phyloP scores from a whole-genome alignment of 2,329 filamentous ascomycete species.

The Epicoccum nigrum region DNA sequence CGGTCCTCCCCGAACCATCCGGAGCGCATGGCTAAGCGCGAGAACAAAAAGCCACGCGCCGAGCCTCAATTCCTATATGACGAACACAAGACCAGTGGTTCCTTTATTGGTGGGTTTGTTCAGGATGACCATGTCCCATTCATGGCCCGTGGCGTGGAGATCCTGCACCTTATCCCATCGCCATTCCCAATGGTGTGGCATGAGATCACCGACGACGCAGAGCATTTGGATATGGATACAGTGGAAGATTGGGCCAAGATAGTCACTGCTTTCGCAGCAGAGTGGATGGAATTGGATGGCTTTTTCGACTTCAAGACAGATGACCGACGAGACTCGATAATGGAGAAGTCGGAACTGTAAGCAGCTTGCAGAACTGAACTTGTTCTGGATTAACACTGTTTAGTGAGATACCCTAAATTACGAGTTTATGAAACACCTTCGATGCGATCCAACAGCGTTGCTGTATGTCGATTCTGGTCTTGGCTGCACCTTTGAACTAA shows the following conservation, averaged over 20 bases:
- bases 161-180: slow-evolving; percentile 88
- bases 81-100: slow-evolving; percentile 59
- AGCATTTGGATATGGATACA: slow-evolving; percentile 81
- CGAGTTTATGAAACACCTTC: slow-evolving; percentile 7
- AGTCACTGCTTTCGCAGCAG: slow-evolving; percentile 81
- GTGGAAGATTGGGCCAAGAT: slow-evolving; percentile 89
- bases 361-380: slow-evolving; percentile 25
- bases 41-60: slow-evolving; percentile 37
- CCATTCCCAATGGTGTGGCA: slow-evolving; percentile 91
- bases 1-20: slow-evolving; percentile 64
- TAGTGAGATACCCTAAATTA: slow-evolving; percentile 41
- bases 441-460: background rate
- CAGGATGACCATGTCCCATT: slow-evolving; percentile 94
- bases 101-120: slow-evolving; percentile 64
- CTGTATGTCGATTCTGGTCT: background rate
- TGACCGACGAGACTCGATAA: slow-evolving; percentile 19
- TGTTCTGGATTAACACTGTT: slow-evolving; percentile 26
- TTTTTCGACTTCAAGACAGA: slow-evolving; percentile 37
- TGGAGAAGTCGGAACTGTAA: slow-evolving; percentile 47
- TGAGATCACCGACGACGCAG: slow-evolving; percentile 79
- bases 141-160: slow-evolving; percentile 82
- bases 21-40: slow-evolving; percentile 46
- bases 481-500: background rate
- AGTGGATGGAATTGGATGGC: slow-evolving; percentile 78
- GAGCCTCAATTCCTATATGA: slow-evolving; percentile 63